phyloP scores from a whole-genome alignment of 1,284 basidiomycete species.

The Trichosporon coremiiforme region DNA sequence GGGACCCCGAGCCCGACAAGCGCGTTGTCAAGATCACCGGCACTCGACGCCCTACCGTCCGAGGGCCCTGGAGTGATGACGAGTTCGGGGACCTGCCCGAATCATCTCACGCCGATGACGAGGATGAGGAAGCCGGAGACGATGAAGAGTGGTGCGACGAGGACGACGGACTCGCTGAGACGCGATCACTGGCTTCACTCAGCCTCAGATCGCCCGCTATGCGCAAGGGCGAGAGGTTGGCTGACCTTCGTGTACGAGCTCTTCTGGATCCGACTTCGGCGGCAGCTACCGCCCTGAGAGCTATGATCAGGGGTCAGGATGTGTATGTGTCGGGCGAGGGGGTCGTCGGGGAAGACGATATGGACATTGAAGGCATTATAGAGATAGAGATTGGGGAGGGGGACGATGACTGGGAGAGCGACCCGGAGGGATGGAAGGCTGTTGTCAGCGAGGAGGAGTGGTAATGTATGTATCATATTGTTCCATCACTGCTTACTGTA shows the following conservation, averaged over 20 bases:
- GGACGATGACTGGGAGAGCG: constrained; percentile 44
- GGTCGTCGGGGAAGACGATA: constrained; percentile 22
- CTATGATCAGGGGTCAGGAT: constrained; percentile 45
- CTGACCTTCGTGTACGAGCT: constrained; percentile 44
- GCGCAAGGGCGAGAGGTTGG: constrained; percentile 28
- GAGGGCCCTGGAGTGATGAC: constrained; percentile 24
- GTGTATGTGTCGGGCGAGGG: constrained; percentile 39
- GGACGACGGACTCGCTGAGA: constrained; percentile 16
- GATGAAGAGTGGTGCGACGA: background rate
- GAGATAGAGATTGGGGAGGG: constrained; percentile 26
- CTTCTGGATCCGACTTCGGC: constrained; percentile 42
- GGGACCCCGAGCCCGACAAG: constrained; percentile 4
- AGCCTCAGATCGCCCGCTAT: constrained; percentile 38
- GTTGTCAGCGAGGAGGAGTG: constrained; percentile 35
- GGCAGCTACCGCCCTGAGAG: constrained; percentile 37
- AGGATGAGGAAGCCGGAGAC: background rate
- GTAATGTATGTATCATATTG: constrained; percentile 20
- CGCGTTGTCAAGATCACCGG: constrained; percentile 14
- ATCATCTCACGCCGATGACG: background rate
- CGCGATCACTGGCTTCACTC: constrained; percentile 22
- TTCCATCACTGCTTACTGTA: background rate
- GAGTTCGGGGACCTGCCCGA: background rate
- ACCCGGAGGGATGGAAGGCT: constrained; percentile 41
- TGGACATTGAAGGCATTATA: constrained; percentile 2
- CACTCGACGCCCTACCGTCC: constrained; percentile 4